phyloP scores from a whole-genome alignment of 2,329 filamentous ascomycete genomes.

The Lanzia echinophila region DNA sequence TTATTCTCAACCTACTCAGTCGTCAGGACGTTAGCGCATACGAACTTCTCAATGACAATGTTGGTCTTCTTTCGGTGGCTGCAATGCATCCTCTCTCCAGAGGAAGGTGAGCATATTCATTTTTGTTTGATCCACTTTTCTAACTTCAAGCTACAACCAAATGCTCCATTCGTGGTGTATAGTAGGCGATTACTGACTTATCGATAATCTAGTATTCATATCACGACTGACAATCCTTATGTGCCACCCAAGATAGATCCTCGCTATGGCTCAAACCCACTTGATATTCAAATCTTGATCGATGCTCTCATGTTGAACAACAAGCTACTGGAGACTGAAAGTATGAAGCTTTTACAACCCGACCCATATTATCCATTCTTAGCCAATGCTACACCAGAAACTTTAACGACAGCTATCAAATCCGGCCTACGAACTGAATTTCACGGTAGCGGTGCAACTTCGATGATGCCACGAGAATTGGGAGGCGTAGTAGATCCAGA shows the following conservation, averaged over 20 bases:
- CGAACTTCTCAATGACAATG: conserved; percentile 22
- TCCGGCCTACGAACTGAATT: conserved; percentile 21
- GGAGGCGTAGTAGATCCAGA: conserved; percentile 19
- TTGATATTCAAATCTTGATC: conserved; percentile 20
- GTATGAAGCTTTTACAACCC: conserved; percentile 19
- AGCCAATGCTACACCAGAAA: conserved; percentile 15
- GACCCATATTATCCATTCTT: conserved; percentile 21
- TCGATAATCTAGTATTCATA: conserved; percentile 40
- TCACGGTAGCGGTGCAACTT: conserved; percentile 21
- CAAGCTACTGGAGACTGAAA: conserved; percentile 16
- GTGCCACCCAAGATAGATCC: conserved; percentile 42
- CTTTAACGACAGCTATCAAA: conserved; percentile 16
- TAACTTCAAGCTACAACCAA: no score
- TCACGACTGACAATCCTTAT: conserved; percentile 36
- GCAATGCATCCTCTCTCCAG: conserved; percentile 49
- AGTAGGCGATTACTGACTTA: no score
- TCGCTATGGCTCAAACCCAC: conserved; percentile 22
- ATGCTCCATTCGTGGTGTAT: no score
- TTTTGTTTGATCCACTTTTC: no score
- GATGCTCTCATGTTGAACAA: conserved; percentile 25
- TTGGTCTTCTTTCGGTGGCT: conserved; percentile 21
- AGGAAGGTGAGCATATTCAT: conserved; percentile 29
- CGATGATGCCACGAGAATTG: conserved; percentile 18
- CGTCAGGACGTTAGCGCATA: conserved; percentile 19
- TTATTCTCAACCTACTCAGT: conserved; percentile 16